Evolutionary conservation across 768 basidiomycete genomes (phyloP), one percentile per base, ranked within the genome.

Genomic region (Coprinellus micaceus): DNA sequence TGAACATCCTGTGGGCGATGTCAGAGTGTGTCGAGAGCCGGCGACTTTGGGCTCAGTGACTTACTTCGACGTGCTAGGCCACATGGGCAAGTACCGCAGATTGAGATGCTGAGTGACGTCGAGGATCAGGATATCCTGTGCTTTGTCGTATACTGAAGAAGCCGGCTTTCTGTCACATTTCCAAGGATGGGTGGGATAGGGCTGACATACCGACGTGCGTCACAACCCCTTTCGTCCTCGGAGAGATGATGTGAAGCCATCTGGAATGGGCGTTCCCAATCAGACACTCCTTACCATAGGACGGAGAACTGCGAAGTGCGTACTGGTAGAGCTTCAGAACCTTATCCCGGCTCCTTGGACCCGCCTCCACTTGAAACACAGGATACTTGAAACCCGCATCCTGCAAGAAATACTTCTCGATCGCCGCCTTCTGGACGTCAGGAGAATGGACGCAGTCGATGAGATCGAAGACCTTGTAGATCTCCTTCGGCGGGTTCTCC

Each of bases 161-260:
- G 26, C 19, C 21, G 24, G 12, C n/a, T n/a, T n/a, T n/a, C n/a
- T n/a, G n/a, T n/a, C n/a, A n/a, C n/a, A n/a, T n/a, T n/a, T n/a
- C n/a, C n/a, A 17, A 4, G 36, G 3, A 15, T 28, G 25, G 39
- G 21, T 21, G 36, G 28, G 10, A 29, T 17, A 33, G 4, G 10
- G 10, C 7, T 22, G 19, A 60, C 78, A 65, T 56, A 79, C 80
- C 72, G 55, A 79, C 69, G 45, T 64, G 70, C 3, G 63, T 59
- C 4, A 81, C 69, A 0, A 71, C 53, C 15, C 77, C 56, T 9
- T 73, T 61, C 12, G 77, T 69, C 25, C 66, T 58, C 0, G 83
- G 82, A 9, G 81, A 82, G 61, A 82, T 63, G 43, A 84, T 69
- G 55, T 83, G 80, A 59, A 81, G 82, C 82, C 82, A 85, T 59